Evolutionary conservation across 2,329 filamentous ascomycete genomes (phyloP).

Genomic region (Botrytis pseudocinerea): DNA sequence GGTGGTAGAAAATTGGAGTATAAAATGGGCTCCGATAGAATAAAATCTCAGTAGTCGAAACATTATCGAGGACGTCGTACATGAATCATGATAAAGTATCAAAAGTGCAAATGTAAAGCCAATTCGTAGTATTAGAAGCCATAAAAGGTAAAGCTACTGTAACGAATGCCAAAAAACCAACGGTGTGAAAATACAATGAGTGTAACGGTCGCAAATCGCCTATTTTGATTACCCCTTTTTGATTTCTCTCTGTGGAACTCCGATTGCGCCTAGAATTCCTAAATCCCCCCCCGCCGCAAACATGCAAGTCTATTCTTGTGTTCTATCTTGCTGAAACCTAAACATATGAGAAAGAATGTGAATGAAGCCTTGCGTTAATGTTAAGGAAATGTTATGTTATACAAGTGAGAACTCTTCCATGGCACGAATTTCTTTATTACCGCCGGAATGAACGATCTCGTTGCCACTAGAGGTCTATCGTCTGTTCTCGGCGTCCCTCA

Average conservation of each 20-base stretch:
- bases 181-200: background rate
- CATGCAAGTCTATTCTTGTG: too few species aligned
- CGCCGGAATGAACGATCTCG: background rate
- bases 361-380: background rate
- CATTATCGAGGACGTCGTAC: background rate
- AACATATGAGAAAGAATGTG: background rate
- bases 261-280: background rate
- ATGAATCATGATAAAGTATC: background rate
- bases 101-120: background rate
- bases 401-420: background rate
- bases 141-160: background rate
- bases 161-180: background rate
- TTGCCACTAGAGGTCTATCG: background rate
- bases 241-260: background rate
- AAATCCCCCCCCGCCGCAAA: background rate
- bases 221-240: background rate
- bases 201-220: slow-evolving; percentile 9
- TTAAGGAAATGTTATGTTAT: background rate
- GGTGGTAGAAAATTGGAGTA: background rate
- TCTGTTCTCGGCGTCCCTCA: background rate
- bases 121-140: background rate
- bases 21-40: background rate
- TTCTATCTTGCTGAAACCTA: background rate
- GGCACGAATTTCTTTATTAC: too few species aligned
- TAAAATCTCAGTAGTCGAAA: background rate